These are phyloP conservation scores for Daldinia vernicosa DNA, from an alignment of 495 filamentous ascomycete genomes.

Conservation along the genomic window DNA sequence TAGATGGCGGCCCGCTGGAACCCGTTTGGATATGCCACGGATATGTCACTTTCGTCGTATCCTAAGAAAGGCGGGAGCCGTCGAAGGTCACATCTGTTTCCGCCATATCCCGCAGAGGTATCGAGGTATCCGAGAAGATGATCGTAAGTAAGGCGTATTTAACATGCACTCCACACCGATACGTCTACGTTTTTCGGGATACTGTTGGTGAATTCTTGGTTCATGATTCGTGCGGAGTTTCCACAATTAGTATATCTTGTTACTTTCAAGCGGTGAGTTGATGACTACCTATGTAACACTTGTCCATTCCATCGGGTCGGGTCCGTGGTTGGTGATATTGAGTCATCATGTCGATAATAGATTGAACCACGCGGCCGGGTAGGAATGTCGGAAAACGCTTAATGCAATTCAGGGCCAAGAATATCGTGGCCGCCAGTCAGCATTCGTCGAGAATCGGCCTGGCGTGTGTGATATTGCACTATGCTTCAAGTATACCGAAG, in stretches of 20 bases:
- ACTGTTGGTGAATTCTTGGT: neutral
- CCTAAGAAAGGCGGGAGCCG: conserved; percentile 14
- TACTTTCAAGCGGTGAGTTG: conserved; percentile 33
- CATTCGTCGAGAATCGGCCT: neutral
- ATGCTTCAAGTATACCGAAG: no score
- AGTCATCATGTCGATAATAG: conserved; percentile 36
- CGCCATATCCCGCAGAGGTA: neutral
- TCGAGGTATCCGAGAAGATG: neutral
- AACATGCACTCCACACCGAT: conserved; percentile 23
- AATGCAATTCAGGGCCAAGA: neutral
- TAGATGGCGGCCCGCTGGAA: neutral
- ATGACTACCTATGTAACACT: conserved; percentile 20
- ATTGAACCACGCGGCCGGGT: conserved; percentile 10
- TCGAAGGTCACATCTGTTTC: conserved; percentile 6
- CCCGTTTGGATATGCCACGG: neutral
- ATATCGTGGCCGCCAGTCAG: conserved; percentile 11
- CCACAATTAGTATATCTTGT: conserved; percentile 12
- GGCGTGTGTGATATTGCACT: neutral
- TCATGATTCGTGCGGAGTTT: conserved; percentile 31
- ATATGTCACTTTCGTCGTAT: neutral
- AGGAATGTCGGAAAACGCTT: neutral
- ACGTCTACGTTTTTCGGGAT: neutral
- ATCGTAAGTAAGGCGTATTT: neutral
- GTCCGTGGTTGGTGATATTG: neutral
- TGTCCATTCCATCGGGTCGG: conserved; percentile 22